Evolutionary conservation across 108 stramenopile species (phyloP), one percentile per base, ranked within the genome.

Genomic region (Skeletonema menzelii): DNA sequence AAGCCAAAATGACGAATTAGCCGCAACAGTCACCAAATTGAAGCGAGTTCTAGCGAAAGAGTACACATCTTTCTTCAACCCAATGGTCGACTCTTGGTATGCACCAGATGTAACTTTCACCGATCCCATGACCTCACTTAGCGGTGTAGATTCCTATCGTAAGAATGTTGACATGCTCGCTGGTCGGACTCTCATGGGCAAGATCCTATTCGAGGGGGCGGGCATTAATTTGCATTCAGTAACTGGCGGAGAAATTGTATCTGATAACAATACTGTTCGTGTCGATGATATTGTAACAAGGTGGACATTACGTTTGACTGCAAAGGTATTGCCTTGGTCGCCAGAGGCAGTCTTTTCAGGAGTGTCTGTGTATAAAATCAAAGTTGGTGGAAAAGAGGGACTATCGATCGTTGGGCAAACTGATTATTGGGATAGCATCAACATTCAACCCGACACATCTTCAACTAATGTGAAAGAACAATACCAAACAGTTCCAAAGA

Each of bases 351-450:
- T 93, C 22, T 98, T 98, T 73, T 91, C 93, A 11, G 97, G 97
- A n/a, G 80, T 98, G 27, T 93, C 91, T n/a, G 91, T 89, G 4
- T 98, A 98, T 73, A 76, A 89, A 56, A 83, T 97, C 1, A 63
- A 79, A 69, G 66, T 73, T 13, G 85, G 82, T 53, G 86, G 81
- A 8, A 37, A 65, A 10, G 72, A 84, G 59, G 91, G 91, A 32
- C 84, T 93, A 14, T 55, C 70, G 15, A 85, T 96, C 31, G 49
- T 67, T 20, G 82, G 82, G 22, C 97, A 98, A 82, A 86, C 67
- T 24, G 97, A 98, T 82, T 98, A 90, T 73, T 98, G 97, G 97
- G 97, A 98, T 73, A 89, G 87, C 12, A 94, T 98, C 82, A 96
- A 98, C 64, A 81, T 97, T 27, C 35, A 58, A 59, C 56, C 69